Base-by-base conservation (phyloP, 2,329 filamentous ascomycete genomes). In the Verticillium nonalfalfae region DNA sequence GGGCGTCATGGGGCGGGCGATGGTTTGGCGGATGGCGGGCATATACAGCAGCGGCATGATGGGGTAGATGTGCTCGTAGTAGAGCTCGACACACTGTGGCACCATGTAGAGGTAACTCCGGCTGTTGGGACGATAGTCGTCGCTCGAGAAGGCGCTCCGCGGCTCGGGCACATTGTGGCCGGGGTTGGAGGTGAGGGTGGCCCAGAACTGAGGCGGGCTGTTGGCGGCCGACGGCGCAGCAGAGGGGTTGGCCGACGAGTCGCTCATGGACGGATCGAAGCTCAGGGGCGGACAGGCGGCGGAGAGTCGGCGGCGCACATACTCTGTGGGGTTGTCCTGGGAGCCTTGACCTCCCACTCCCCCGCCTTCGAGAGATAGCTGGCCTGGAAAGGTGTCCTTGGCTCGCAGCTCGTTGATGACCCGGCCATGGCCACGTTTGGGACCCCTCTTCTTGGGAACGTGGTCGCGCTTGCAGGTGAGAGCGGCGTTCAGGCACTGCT, bases 401-500 rank as follows among this genome's bases (percentile, higher is more conserved):
- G 72, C 82, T 59, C 85, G 78, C 26, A 88, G 74, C 72, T 86
- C 84, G 63, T 85, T 85, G 62, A 88, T 85, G 50, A 88, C 84
- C 66, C 85, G 83, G 38, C 85, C 85, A 63, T 83, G 80, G 58
- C 83, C 85, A 34, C 83, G 82, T 68, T 87, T 88, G 13, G 85
- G 85, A 2, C 85, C 85, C 66, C 86, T 83, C 72, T 86, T 87
- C 71, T 85, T 83, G 14, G 85, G 85, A 54, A 88, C 81, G 67
- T 86, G 84, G 67, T 87, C 85, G 70, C 85, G 84, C 65, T 85
- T 87, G 75, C 85, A 88, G n/a, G 75, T 79, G 63, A 88, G 78
- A 31, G 82, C 79, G 35, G 85, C 83, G 61, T 81, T 81, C 59
- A 79, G 73, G 71, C 85, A 88, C 68, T 86, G 86, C 71, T 85